A percentile compares a stretch with the other conserved stretches of the same genome.
Evolutionary conservation across 305 asterid species (phyloP).

Genomic region (Plantago rigida): DNA sequence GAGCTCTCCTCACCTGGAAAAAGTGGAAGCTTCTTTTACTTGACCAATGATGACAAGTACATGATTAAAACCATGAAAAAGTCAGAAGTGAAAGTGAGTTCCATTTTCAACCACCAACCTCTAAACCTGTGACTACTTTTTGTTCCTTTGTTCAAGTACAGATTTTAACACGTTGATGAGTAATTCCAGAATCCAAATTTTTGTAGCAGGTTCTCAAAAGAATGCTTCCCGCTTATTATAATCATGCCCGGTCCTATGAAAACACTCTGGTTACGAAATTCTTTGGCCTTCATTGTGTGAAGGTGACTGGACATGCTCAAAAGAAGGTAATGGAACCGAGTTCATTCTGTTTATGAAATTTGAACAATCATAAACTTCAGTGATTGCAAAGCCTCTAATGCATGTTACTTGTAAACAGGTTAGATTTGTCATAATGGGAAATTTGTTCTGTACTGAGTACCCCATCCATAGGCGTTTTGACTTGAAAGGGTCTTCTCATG

Average conservation of each 20-base stretch:
- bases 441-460: constrained; percentile 71
- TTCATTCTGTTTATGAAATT: background rate
- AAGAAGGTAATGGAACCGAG: constrained; percentile 50
- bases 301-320: constrained; percentile 74
- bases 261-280: constrained; percentile 71
- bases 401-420: constrained; percentile 40
- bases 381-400: background rate
- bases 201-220: constrained; percentile 59
- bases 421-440: constrained; percentile 89
- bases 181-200: constrained; percentile 15
- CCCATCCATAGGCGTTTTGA: constrained; percentile 74
- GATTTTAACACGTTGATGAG: no score
- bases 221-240: constrained; percentile 89
- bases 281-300: constrained; percentile 85
- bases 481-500: constrained; percentile 93
- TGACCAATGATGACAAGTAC: constrained; percentile 83
- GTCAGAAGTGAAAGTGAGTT: constrained; percentile 86
- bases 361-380: background rate
- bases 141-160: no score
- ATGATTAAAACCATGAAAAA: constrained; percentile 92
- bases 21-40: constrained; percentile 91
- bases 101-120: background rate
- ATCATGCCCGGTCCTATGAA: constrained; percentile 63
- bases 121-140: no score
- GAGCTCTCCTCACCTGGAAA: constrained; percentile 97